Percentiles rank a stretch among this genome's conserved stretches.
These are phyloP conservation scores for Boechera stricta DNA, from an alignment of 345 rosid genomes.

Conservation along the genomic window DNA sequence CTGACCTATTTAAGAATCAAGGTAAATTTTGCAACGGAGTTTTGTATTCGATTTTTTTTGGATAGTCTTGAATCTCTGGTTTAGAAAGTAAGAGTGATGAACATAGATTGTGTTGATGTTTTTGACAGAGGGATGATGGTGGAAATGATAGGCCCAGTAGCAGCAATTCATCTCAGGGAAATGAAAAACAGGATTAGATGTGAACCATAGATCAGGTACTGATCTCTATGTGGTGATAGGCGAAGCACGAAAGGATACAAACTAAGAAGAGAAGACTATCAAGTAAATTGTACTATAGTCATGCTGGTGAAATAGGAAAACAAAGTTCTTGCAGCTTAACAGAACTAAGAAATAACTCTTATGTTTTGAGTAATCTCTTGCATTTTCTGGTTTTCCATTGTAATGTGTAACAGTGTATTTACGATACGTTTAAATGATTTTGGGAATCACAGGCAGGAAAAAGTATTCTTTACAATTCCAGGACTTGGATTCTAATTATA, in stretches of 20 bases:
- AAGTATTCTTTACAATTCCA: conserved; percentile 7
- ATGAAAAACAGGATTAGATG: conserved; percentile 17
- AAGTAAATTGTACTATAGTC: conserved; percentile 9
- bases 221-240: background rate
- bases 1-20: background rate
- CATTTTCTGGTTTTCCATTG: background rate
- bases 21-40: background rate
- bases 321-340: conserved; percentile 8
- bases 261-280: background rate
- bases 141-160: conserved; percentile 41
- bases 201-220: conserved; percentile 23
- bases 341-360: background rate
- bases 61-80: background rate
- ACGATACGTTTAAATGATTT: background rate
- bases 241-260: background rate
- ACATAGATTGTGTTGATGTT: conserved; percentile 14
- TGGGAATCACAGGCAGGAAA: background rate
- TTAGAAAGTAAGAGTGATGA: conserved; percentile 15
- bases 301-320: background rate
- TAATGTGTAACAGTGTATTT: background rate
- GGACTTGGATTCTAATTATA: conserved; percentile 33
- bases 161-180: conserved; percentile 33
- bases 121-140: conserved; percentile 48
- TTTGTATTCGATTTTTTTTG: background rate
- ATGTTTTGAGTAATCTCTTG: background rate